These are phyloP conservation scores for Cryptosporidium sp. DNA, from an alignment of 169 alveolate species.

Conservation along the genomic window DNA sequence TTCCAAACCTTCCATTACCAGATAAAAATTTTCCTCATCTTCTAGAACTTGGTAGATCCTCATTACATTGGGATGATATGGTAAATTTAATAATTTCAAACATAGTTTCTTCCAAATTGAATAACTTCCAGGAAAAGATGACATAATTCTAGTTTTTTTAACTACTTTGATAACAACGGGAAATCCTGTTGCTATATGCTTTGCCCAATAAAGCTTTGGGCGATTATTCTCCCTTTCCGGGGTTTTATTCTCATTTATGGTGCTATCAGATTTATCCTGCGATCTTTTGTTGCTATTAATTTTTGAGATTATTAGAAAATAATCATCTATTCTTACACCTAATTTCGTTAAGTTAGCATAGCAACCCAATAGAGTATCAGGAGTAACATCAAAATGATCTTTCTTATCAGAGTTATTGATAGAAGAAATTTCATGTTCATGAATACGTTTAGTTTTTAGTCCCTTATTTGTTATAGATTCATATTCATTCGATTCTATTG, in stretches of 20 bases:
- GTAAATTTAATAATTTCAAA: slow-evolving; percentile 84
- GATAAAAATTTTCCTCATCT: slow-evolving; percentile 84
- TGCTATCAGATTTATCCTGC: slow-evolving; percentile 22
- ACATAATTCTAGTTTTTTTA: slow-evolving; percentile 51
- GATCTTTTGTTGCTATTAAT: slow-evolving; percentile 60
- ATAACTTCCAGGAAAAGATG: slow-evolving; percentile 67
- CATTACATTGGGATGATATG: slow-evolving; percentile 86
- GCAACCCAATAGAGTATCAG: slow-evolving; percentile 53
- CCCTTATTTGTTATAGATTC: neutral
- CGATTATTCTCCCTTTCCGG: slow-evolving; percentile 36
- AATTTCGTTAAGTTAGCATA: slow-evolving; percentile 55
- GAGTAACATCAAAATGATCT: slow-evolving; percentile 17
- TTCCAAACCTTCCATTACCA: slow-evolving; percentile 87
- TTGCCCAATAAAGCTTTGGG: slow-evolving; percentile 73
- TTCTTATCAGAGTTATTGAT: neutral
- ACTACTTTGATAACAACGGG: slow-evolving; percentile 74
- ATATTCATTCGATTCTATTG: neutral
- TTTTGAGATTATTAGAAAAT: slow-evolving; percentile 20
- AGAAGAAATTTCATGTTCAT: neutral
- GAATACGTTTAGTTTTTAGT: slow-evolving; percentile 13
- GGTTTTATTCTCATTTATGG: neutral
- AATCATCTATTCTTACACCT: slow-evolving; percentile 53
- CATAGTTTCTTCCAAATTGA: slow-evolving; percentile 86
- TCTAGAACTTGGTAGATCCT: slow-evolving; percentile 87
- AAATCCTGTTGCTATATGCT: slow-evolving; percentile 69